Evolutionary conservation across 495 filamentous ascomycete genomes (phyloP).

Genomic region (Venustampulla echinocandica): DNA sequence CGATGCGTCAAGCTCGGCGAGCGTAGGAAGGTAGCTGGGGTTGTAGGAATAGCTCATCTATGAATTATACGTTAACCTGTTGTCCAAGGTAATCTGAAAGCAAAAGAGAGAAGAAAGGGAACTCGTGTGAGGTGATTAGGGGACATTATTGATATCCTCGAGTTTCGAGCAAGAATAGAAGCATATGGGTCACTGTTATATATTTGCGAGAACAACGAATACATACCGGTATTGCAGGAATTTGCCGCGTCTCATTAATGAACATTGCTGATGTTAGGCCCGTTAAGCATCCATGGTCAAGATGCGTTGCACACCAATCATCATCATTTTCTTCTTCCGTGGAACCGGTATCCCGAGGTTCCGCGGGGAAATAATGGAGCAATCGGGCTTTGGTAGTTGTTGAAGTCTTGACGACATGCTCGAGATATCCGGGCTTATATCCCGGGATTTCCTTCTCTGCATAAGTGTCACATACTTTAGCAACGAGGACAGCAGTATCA

Average conservation of each 20-base stretch:
- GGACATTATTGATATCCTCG: too few relatives aligned
- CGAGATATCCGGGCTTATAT: conserved; percentile 71
- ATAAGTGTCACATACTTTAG: conserved; percentile 77
- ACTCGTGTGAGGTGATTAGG: too few relatives aligned
- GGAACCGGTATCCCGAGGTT: conserved; percentile 24
- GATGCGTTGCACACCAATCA: conserved; percentile 93
- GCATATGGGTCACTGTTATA: too few relatives aligned
- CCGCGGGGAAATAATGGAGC: conserved; percentile 82
- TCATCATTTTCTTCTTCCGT: conserved; percentile 51
- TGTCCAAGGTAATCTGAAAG: neutral
- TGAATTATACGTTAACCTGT: neutral
- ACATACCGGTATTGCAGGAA: conserved; percentile 31
- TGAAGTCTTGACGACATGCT: conserved; percentile 75
- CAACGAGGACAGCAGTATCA: conserved; percentile 80
- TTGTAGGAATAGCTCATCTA: conserved; percentile 12
- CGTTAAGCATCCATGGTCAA: conserved; percentile 89
- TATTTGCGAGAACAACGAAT: neutral
- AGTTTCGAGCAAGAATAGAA: too few relatives aligned
- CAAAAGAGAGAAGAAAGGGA: conserved; percentile 22
- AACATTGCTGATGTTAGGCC: conserved; percentile 95
- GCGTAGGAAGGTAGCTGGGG: conserved; percentile 32
- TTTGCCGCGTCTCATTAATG: conserved; percentile 61
- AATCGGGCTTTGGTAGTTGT: conserved; percentile 86
- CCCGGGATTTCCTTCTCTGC: conserved; percentile 65
- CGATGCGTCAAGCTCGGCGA: conserved; percentile 60